Conservation (phyloP, 2,329 filamentous ascomycete species). For the Zymoseptoria tritici region DNA sequence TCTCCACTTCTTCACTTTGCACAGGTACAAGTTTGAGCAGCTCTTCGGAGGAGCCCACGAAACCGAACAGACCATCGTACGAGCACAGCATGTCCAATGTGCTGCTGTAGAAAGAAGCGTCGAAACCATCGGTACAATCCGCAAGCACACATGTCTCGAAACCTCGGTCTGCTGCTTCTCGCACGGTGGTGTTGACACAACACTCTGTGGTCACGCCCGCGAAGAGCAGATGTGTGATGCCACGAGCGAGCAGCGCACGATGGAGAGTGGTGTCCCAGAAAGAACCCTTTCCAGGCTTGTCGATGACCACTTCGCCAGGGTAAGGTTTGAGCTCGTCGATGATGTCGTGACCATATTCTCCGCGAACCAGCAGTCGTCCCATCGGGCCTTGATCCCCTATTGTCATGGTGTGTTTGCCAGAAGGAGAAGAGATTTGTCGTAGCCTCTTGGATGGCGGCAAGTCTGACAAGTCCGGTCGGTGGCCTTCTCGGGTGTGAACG, state of each 20-base stretch:
- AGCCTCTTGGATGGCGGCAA: constrained; percentile 45
- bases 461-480: constrained; percentile 32
- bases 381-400: constrained; percentile 49
- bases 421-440: constrained; percentile 41
- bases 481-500: constrained; percentile 45
- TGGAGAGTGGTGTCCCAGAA: constrained; percentile 52
- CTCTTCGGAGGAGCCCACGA: constrained; percentile 37
- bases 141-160: constrained; percentile 51
- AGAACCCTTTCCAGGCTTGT: constrained; percentile 53
- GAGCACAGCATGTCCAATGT: constrained; percentile 46
- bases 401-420: constrained; percentile 38
- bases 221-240: constrained; percentile 52
- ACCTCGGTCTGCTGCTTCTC: constrained; percentile 54
- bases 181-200: constrained; percentile 49
- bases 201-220: constrained; percentile 54
- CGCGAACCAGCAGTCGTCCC: constrained; percentile 47
- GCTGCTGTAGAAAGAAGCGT: constrained; percentile 39
- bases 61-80: constrained; percentile 47
- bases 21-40: constrained; percentile 32
- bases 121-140: constrained; percentile 45
- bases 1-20: constrained; percentile 30
- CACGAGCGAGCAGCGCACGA: constrained; percentile 46
- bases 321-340: constrained; percentile 47
- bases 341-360: constrained; percentile 50
- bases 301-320: constrained; percentile 48